phyloP scores from a whole-genome alignment of 2,329 filamentous ascomycete genomes.

The Gnomoniopsis smithogilvyi region DNA sequence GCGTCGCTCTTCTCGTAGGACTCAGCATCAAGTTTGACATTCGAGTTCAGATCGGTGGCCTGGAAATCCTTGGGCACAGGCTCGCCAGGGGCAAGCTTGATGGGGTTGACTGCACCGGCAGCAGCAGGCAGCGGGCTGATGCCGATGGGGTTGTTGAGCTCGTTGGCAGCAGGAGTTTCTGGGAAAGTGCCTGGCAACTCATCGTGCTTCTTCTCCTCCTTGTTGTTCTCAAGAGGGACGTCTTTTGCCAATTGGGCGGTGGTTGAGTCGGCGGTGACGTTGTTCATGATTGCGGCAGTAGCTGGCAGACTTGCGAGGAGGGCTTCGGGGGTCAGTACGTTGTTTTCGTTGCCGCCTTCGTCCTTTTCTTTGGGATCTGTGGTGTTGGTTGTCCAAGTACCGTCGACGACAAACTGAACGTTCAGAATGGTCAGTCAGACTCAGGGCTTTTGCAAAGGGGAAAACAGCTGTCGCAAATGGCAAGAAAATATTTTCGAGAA shows the following conservation, averaged over 20 bases:
- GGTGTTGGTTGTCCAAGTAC: constrained; percentile 81
- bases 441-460: not conserved
- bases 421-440: constrained; percentile 22
- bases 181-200: constrained; percentile 68
- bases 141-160: constrained; percentile 51
- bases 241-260: constrained; percentile 64
- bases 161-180: constrained; percentile 57
- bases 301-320: constrained; percentile 51
- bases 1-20: constrained; percentile 82
- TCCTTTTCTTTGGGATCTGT: constrained; percentile 80
- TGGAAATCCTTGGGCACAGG: constrained; percentile 70
- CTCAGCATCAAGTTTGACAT: constrained; percentile 75
- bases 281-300: constrained; percentile 54
- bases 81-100: constrained; percentile 76
- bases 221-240: constrained; percentile 56
- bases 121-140: constrained; percentile 62
- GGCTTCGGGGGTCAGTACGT: constrained; percentile 76
- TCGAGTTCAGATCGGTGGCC: constrained; percentile 64
- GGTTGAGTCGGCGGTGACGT: constrained; percentile 65
- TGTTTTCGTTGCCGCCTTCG: constrained; percentile 83
- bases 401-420: constrained; percentile 88
- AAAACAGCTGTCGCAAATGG: too few relatives aligned
- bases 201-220: constrained; percentile 2
- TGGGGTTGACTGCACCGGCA: constrained; percentile 69
- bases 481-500: not conserved